Percentiles rank a stretch among this genome's conserved stretches.
Conservation (phyloP, 129 eudicot species). For the Flaveria bidentis region DNA sequence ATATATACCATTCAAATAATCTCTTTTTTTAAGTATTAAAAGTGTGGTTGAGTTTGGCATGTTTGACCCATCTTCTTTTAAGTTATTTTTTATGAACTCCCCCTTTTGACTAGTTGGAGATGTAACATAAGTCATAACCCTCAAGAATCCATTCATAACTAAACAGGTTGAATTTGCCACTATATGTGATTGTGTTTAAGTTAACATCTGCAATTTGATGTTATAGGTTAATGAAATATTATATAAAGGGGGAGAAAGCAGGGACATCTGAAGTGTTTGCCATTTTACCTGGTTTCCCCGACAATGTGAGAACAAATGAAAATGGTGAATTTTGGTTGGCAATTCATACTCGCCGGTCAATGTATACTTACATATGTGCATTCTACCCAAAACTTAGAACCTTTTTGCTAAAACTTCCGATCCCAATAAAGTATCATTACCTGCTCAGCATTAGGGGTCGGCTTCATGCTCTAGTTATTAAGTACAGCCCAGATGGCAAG, state of each 20-base stretch:
- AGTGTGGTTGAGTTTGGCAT: background rate
- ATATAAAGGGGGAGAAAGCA: constrained; percentile 74
- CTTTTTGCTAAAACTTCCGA: constrained; percentile 66
- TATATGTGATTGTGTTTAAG: background rate
- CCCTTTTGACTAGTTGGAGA: background rate
- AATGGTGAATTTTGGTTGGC: constrained; percentile 93
- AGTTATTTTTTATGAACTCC: background rate
- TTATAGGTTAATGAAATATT: constrained; percentile 58
- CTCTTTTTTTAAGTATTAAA: background rate
- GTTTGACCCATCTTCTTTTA: constrained; percentile 2
- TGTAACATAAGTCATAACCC: background rate
- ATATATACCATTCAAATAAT: background rate
- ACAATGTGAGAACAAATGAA: constrained; percentile 78
- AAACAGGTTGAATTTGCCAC: background rate
- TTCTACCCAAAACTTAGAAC: constrained; percentile 51
- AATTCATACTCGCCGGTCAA: constrained; percentile 67
- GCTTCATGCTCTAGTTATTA: constrained; percentile 52
- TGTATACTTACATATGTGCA: constrained; percentile 48
- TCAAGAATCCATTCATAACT: too few species aligned
- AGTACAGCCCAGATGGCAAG: constrained; percentile 76
- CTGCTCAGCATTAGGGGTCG: constrained; percentile 63
- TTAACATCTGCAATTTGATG: background rate
- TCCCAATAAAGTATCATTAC: constrained; percentile 64
- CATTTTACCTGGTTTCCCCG: constrained; percentile 79
- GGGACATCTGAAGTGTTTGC: constrained; percentile 79